Conservation (phyloP, 2,329 filamentous ascomycete genomes). For the Ophiostoma himal-ulmi region DNA sequence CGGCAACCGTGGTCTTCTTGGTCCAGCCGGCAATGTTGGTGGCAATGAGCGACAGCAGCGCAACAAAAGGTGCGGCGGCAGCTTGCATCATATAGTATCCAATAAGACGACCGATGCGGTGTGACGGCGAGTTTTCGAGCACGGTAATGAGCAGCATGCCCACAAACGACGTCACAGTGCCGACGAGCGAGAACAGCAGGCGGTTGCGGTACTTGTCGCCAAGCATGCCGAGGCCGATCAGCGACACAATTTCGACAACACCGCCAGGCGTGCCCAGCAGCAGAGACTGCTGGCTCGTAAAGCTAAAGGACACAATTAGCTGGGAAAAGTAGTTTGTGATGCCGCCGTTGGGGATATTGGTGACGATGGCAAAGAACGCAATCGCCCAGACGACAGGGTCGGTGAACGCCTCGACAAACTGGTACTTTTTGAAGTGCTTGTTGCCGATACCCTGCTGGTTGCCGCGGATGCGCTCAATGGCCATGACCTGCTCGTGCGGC, state of each 20-base stretch:
- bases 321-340: conserved; percentile 39
- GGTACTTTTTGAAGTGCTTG: conserved; percentile 60
- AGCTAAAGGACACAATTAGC: conserved; percentile 53
- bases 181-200: conserved; percentile 34
- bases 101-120: conserved; percentile 53
- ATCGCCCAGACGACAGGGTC: conserved; percentile 38
- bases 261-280: conserved; percentile 62
- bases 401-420: conserved; percentile 42
- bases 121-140: conserved; percentile 42
- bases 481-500: conserved; percentile 53
- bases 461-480: conserved; percentile 48
- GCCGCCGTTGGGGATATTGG: conserved; percentile 36
- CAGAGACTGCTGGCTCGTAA: conserved; percentile 55
- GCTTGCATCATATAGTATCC: conserved; percentile 63
- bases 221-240: conserved; percentile 38
- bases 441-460: conserved; percentile 64
- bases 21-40: conserved; percentile 55
- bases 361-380: conserved; percentile 33
- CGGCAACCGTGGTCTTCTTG: conserved; percentile 54
- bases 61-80: conserved; percentile 57
- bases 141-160: conserved; percentile 61
- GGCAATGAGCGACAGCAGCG: conserved; percentile 56
- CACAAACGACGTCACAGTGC: conserved; percentile 43
- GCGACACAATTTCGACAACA: conserved; percentile 48
- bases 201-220: conserved; percentile 53